Conservation (phyloP, 345 rosid genomes). For the Citrus maxima region DNA sequence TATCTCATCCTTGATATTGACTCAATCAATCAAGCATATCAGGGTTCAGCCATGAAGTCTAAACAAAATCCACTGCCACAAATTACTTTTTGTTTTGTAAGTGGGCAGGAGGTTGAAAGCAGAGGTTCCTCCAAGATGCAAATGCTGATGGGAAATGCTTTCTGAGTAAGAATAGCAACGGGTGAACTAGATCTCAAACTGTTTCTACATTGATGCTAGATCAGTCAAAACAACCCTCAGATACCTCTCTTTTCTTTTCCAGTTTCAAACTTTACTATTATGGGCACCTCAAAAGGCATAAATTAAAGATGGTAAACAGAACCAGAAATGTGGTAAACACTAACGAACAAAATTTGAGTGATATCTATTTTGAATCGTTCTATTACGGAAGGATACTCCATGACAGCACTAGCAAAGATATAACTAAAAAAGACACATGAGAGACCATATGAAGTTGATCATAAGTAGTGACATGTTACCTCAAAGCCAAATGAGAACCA, state of each 20-base stretch:
- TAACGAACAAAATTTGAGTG: not conserved
- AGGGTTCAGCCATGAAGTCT: not conserved
- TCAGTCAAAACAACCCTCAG: not conserved
- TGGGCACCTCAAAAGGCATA: not conserved
- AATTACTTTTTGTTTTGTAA: not conserved
- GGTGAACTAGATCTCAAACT: not conserved
- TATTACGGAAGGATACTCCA: not conserved
- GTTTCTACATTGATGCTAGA: not conserved
- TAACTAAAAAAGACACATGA: not conserved
- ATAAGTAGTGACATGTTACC: conserved; percentile 42
- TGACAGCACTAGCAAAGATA: not conserved
- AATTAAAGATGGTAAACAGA: not conserved
- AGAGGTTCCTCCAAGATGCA: not conserved
- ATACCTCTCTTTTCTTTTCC: not conserved
- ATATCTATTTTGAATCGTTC: not conserved
- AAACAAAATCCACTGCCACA: not conserved
- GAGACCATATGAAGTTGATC: not conserved
- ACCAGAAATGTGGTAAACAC: not conserved
- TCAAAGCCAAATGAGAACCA: conserved; percentile 43
- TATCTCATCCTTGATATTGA: not conserved
- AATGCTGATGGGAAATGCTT: not conserved
- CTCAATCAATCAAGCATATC: not conserved
- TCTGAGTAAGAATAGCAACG: not conserved
- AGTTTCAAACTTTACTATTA: not conserved
- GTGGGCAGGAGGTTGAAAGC: not conserved